These are phyloP conservation scores for Lyophyllum atratum DNA, from an alignment of 768 basidiomycete species.

Conservation along the genomic window DNA sequence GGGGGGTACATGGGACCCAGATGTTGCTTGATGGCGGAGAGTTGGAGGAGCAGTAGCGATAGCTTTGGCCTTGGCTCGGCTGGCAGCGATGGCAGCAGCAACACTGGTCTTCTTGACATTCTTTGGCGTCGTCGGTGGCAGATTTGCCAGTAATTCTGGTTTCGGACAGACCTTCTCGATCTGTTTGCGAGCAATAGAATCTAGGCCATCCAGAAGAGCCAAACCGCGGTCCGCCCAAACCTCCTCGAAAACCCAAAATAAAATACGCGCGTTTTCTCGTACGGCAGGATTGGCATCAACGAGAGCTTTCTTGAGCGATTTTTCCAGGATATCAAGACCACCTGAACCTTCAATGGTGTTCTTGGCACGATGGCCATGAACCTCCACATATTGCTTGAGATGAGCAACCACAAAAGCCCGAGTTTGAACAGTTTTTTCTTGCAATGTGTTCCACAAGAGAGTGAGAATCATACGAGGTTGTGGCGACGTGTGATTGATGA, in stretches of 20 bases:
- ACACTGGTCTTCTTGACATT: slow-evolving; percentile 76
- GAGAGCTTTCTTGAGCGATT: slow-evolving; percentile 69
- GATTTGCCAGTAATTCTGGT: slow-evolving; percentile 40
- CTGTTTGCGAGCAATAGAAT: slow-evolving; percentile 71
- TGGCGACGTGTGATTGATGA: slow-evolving; percentile 70
- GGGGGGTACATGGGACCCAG: slow-evolving; percentile 60
- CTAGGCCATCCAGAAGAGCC: slow-evolving; percentile 65
- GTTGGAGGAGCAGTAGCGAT: slow-evolving; percentile 82
- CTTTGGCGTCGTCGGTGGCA: slow-evolving; percentile 54
- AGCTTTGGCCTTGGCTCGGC: slow-evolving; percentile 83
- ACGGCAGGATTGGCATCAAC: slow-evolving; percentile 81
- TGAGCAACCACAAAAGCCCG: slow-evolving; percentile 70
- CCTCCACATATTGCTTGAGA: slow-evolving; percentile 71
- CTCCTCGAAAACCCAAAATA: slow-evolving; percentile 80
- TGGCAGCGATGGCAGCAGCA: slow-evolving; percentile 87
- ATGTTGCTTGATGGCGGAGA: slow-evolving; percentile 81
- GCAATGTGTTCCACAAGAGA: slow-evolving; percentile 64
- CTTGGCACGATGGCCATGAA: slow-evolving; percentile 68
- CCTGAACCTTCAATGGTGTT: slow-evolving; percentile 68
- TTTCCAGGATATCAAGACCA: slow-evolving; percentile 72
- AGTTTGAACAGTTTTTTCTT: slow-evolving; percentile 82
- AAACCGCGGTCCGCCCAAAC: slow-evolving; percentile 76
- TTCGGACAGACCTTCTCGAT: slow-evolving; percentile 84
- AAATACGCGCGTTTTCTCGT: slow-evolving; percentile 65
- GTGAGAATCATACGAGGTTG: slow-evolving; percentile 71